Evolutionary conservation across 768 basidiomycete species (phyloP), one percentile per base, ranked within the genome.

Genomic region (Boletus pseudo-olivaceus): DNA sequence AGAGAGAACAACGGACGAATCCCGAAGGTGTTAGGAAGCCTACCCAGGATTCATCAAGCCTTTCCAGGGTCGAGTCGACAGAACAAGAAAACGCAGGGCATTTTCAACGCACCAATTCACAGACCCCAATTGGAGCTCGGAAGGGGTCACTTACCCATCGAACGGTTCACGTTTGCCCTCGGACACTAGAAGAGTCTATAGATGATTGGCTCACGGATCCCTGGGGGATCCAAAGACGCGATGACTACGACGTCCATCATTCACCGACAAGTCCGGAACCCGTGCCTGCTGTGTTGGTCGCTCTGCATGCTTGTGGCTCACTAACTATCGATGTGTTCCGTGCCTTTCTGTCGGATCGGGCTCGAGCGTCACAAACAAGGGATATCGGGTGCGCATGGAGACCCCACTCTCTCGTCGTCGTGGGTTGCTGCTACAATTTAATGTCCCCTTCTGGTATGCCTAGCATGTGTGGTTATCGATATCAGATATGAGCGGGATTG

Each of bases 391-490:
- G n/a, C 20, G 15, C 10, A 38, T 88, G 87, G 87, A 68, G 60
- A 40, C 76, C 82, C 5, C 72, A 75, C 15, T 82, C 75, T 3
- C 73, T 81, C 1, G 76, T 87, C 40, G 76, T 83, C 8, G 87
- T 90, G 15, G 88, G 89, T 4, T 91, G 89, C 56, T 91, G 89
- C 67, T 91, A 90, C 67, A 90, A 90, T 64, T 74, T 88, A 57
- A 78, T 90, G 72, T 69, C 73, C 30, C 69, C 76, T 11, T 66
- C 74, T 62, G 85, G 85, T 67, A 42, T 35, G 70, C 35, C n/a
- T 10, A 23, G 29, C 43, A 27, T 53, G 47, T 35, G 15, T 42
- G 45, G 35, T 8, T 44, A 32, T 38, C 39, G 26, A 26, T 38
- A 29, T 44, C 43, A 41, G 38, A 56, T 30, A 42, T 56, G 47